phyloP scores from a whole-genome alignment of 1,284 basidiomycete genomes.

The Pseudozyma hubeiensis region DNA sequence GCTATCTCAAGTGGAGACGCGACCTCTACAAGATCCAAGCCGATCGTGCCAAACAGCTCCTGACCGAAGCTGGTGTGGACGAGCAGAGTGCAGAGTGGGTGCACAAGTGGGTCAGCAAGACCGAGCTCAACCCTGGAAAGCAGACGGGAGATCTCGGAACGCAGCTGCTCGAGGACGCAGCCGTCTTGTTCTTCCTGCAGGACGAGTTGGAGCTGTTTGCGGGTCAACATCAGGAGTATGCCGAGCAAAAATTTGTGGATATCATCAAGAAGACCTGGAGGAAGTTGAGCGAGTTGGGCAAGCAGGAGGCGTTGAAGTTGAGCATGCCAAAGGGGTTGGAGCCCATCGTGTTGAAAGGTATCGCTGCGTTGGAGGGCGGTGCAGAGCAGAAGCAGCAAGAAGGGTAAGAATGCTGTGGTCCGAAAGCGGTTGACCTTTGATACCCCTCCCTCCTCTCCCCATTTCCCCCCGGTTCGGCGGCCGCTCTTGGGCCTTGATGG shows the following conservation, averaged over 20 bases:
- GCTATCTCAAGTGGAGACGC: slow-evolving; percentile 64
- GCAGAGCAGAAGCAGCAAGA: slow-evolving; percentile 21
- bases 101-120: slow-evolving; percentile 62
- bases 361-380: slow-evolving; percentile 46
- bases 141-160: slow-evolving; percentile 52
- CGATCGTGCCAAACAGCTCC: slow-evolving; percentile 49
- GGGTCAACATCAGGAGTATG: slow-evolving; percentile 51
- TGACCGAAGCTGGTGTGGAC: slow-evolving; percentile 47
- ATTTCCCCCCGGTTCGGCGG: no score
- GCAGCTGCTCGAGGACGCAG: slow-evolving; percentile 64
- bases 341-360: slow-evolving; percentile 38
- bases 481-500: no score
- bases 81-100: slow-evolving; percentile 48
- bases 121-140: slow-evolving; percentile 57
- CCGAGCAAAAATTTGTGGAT: slow-evolving; percentile 60
- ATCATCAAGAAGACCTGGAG: slow-evolving; percentile 66
- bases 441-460: slow-evolving; percentile 2
- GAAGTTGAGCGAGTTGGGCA: slow-evolving; percentile 57
- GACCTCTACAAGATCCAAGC: slow-evolving; percentile 63
- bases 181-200: slow-evolving; percentile 64
- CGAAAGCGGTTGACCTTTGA: background rate
- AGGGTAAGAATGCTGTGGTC: slow-evolving; percentile 27
- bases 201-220: slow-evolving; percentile 60
- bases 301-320: slow-evolving; percentile 61
- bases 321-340: slow-evolving; percentile 59